A percentile compares a stretch with the other conserved stretches of the same genome.
Conservation (phyloP, 2,329 filamentous ascomycete species). For the Gremmenia infestans region DNA sequence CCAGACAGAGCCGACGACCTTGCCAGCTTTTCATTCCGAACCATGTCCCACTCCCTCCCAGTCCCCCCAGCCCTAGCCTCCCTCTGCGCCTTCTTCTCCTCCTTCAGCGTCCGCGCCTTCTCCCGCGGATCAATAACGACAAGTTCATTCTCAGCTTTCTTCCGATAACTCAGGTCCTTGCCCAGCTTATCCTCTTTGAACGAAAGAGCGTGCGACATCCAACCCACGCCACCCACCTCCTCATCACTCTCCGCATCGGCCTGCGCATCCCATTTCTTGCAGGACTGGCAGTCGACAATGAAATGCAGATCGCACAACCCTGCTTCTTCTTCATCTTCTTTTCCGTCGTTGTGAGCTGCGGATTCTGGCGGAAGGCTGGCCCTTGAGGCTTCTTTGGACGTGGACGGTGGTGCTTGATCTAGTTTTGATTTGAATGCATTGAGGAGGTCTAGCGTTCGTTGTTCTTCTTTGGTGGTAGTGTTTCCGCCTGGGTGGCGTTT, state of each 20-base stretch:
- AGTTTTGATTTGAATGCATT: conserved; percentile 77
- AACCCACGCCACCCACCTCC: conserved; percentile 61
- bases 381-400: conserved; percentile 34
- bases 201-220: conserved; percentile 80
- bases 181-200: conserved; percentile 88
- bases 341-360: conserved; percentile 25
- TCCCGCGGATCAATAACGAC: conserved; percentile 90
- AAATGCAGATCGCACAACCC: conserved; percentile 90
- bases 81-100: conserved; percentile 56
- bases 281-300: conserved; percentile 91
- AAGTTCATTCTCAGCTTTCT: conserved; percentile 84
- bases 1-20: conserved; percentile 49
- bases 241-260: conserved; percentile 45
- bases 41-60: conserved; percentile 55
- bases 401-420: conserved; percentile 41
- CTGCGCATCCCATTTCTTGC: conserved; percentile 68
- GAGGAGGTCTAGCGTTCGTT: conserved; percentile 64
- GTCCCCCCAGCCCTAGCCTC: conserved; percentile 46
- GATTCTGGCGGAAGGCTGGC: conserved; percentile 20
- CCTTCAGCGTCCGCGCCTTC: conserved; percentile 67
- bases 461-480: conserved; percentile 51
- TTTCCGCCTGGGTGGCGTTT: conserved; percentile 60
- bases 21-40: conserved; percentile 52
- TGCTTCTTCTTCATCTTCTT: conserved; percentile 60
- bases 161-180: conserved; percentile 85